Conservation (phyloP, 2,329 filamentous ascomycete species). For the Akanthomyces lecanii region DNA sequence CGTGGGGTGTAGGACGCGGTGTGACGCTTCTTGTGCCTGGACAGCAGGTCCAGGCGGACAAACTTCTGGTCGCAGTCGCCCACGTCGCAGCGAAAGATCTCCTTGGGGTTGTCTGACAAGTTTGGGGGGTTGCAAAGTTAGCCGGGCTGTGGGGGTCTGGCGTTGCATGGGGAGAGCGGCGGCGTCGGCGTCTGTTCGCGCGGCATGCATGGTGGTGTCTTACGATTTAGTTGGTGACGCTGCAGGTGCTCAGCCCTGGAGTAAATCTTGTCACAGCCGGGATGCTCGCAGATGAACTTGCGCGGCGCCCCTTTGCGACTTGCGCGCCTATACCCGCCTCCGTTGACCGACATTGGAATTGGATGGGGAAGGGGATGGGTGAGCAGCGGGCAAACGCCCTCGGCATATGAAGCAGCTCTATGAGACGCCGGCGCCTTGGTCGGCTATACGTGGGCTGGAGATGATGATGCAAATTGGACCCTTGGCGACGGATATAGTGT, state of each 20-base stretch:
- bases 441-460: not conserved
- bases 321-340: conserved; percentile 44
- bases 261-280: conserved; percentile 74
- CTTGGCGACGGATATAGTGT: not conserved
- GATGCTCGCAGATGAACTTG: conserved; percentile 60
- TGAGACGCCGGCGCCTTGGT: not conserved
- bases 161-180: conserved; percentile 11
- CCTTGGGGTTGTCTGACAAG: conserved; percentile 66
- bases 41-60: conserved; percentile 71
- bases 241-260: conserved; percentile 78
- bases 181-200: conserved; percentile 2
- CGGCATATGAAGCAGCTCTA: not conserved
- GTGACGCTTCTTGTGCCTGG: conserved; percentile 64
- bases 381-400: not conserved
- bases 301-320: conserved; percentile 48
- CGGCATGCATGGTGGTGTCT: conserved; percentile 30
- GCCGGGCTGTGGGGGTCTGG: conserved; percentile 18
- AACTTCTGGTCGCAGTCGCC: conserved; percentile 72
- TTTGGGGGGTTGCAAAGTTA: conserved; percentile 8
- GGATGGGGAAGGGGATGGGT: not conserved
- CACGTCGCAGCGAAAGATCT: conserved; percentile 74
- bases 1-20: conserved; percentile 50
- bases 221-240: conserved; percentile 78
- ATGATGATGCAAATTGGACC: not conserved
- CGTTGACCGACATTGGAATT: conserved; percentile 11